Conservation (phyloP, 169 alveolate genomes). For the Amoebophrya sp. region DNA sequence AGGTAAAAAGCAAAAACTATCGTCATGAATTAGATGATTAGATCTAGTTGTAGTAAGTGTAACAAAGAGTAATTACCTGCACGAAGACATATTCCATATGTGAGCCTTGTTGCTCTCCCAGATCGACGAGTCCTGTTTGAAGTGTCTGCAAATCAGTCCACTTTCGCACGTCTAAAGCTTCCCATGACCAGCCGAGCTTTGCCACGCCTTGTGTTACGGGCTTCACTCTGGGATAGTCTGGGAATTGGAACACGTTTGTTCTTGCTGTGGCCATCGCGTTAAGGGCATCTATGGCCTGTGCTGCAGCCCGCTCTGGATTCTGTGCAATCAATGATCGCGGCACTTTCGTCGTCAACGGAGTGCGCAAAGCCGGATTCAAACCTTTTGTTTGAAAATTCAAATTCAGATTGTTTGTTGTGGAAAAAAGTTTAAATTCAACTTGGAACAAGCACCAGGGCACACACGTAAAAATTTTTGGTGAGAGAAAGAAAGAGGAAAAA, state of each 20-base stretch:
- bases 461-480: background rate
- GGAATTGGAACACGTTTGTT: background rate
- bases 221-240: background rate
- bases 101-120: background rate
- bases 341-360: conserved; percentile 4
- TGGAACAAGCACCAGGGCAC: no score
- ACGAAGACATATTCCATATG: background rate
- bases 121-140: background rate
- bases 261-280: background rate
- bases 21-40: no score
- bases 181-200: background rate
- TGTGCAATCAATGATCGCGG: background rate
- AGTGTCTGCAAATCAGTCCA: background rate
- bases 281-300: background rate
- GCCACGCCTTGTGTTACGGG: background rate
- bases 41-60: no score
- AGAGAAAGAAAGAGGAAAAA: background rate
- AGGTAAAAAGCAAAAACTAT: no score
- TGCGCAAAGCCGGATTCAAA: background rate
- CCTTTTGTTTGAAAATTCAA: no score
- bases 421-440: background rate
- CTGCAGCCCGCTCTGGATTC: conserved; percentile 9
- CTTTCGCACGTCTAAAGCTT: background rate
- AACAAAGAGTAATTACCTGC: no score
- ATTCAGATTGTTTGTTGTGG: no score